Evolutionary conservation across 2,329 filamentous ascomycete genomes (phyloP), one percentile per base, ranked within the genome.

Genomic region (Triangularia verruculosa): DNA sequence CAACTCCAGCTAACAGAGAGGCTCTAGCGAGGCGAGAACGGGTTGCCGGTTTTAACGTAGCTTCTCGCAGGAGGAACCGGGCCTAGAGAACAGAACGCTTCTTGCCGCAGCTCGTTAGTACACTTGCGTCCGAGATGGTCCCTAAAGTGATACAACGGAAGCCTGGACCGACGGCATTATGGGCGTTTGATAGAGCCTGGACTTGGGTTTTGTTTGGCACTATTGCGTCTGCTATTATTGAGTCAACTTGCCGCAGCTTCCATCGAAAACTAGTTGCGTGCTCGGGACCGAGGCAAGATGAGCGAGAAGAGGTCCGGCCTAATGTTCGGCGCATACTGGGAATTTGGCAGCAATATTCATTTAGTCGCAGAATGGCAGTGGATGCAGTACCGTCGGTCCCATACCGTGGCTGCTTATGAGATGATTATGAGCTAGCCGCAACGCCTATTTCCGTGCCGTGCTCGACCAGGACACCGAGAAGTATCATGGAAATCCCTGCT

Each of bases 371-470:
- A 47, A 30, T 32, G 32, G 61, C 28, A 17, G 52, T 61, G 58
- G 51, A 25, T 56, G 32, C 2, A 24, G 27, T 57, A 13, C 17
- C 39, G 25, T 28, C 52, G 32, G 52, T 32, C 60, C 15, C 47
- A 24, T 34, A 60, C 32, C 53, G 52, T 61, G 57, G 57, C 47
- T 69, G 70, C 68, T 70, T 69, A 70, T 68, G 66, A 66, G 66
- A 71, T 70, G 69, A 68, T 70, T 69, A 70, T 69, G 67, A 66
- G 59, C 60, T 59, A 39, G 51, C 58, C 57, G 63, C 53, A 57
- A 61, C 58, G 53, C 59, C 57, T 62, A 54, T 64, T 68, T 56
- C 67, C 61, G 70, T 69, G 67, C 70, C 70, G 67, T 67, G 65
- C 66, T 61, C 54, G 59, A 61, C 58, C 61, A 58, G 20, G 24